Evolutionary conservation across 805 yeast genomes (phyloP), one percentile per base, ranked within the genome.

Genomic region (Metschnikowia rubicola): DNA sequence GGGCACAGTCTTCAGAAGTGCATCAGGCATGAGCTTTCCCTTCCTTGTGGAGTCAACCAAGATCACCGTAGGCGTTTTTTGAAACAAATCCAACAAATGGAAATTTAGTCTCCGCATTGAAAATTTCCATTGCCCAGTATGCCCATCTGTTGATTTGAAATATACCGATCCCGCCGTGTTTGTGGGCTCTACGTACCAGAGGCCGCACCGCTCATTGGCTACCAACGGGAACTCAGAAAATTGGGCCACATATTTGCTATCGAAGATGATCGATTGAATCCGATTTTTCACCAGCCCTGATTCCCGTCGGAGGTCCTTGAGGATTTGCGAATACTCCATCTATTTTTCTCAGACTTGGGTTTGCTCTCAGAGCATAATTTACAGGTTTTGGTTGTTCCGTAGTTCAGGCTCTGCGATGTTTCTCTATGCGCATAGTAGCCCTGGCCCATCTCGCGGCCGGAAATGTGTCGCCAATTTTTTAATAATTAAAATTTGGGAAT

Each of bases 91-190:
- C 2, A 89, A 58, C 3, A 90, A 61, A 59, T 89, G 96, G 48
- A 87, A 68, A 63, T 90, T 90, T 34, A 89, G 66, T 38, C 97
- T 66, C 41, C 95, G 71, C 13, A 80, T 64, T 31, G 88, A 83
- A 57, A 90, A 89, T 30, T 76, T 74, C 96, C 96, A 90, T 53
- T 87, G 83, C 45, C 78, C 77, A 0, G 80, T 81, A 58, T 90
- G 97, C 0, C 97, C 97, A 66, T 90, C 97, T 0, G 97, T 90
- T 26, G 95, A 86, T 59, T 90, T 90, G 68, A 90, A 90, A 59
- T 90, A 89, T 13, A 83, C 78, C 0, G 84, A 72, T 4, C 76
- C 80, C 0, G 45, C 37, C 21, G 65, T 68, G 0, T 54, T 39
- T 0, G 50, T 46, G 0, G 86, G 81, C 0, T 77, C 70, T 3